phyloP scores from a whole-genome alignment of 768 basidiomycete species.

The Calocybe gangraenosa region DNA sequence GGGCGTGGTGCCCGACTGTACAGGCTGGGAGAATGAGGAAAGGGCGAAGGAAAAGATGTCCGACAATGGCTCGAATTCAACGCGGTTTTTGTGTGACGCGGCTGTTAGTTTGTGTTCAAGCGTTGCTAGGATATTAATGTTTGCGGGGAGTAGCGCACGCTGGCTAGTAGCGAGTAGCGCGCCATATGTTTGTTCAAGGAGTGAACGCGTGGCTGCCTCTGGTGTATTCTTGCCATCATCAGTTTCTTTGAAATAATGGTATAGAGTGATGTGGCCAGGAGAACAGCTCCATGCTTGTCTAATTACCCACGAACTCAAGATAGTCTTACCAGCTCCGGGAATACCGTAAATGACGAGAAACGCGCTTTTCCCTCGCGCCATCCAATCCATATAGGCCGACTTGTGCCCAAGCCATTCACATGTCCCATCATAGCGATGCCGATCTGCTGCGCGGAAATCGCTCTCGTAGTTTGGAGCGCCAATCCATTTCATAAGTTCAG shows the following conservation, averaged over 20 bases:
- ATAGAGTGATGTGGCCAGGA: slow-evolving; percentile 10
- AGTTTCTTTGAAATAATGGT: too few species aligned
- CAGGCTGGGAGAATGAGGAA: neutral
- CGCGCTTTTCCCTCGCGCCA: neutral
- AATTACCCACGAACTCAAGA: too few species aligned
- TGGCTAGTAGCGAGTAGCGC: neutral
- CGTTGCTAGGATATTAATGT: neutral
- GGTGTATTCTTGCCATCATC: too few species aligned
- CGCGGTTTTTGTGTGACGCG: neutral
- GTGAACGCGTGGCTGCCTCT: too few species aligned
- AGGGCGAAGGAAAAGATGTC: neutral
- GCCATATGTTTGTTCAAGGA: neutral
- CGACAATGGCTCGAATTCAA: neutral
- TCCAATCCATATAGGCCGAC: neutral
- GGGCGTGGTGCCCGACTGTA: neutral
- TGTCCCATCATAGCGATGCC: slow-evolving; percentile 8
- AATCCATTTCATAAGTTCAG: too few species aligned
- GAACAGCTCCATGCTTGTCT: slow-evolving; percentile 9
- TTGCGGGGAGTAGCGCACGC: neutral
- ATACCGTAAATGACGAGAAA: slow-evolving; percentile 9
- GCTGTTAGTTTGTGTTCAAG: neutral
- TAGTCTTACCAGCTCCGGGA: slow-evolving; percentile 4
- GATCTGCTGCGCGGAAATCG: slow-evolving; percentile 3
- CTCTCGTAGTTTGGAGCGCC: too few species aligned
- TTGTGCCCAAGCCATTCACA: too few species aligned